Evolutionary conservation across 208 protist genomes (phyloP), one percentile per base, ranked within the genome.

Genomic region (Wallacemonas sp.): DNA sequence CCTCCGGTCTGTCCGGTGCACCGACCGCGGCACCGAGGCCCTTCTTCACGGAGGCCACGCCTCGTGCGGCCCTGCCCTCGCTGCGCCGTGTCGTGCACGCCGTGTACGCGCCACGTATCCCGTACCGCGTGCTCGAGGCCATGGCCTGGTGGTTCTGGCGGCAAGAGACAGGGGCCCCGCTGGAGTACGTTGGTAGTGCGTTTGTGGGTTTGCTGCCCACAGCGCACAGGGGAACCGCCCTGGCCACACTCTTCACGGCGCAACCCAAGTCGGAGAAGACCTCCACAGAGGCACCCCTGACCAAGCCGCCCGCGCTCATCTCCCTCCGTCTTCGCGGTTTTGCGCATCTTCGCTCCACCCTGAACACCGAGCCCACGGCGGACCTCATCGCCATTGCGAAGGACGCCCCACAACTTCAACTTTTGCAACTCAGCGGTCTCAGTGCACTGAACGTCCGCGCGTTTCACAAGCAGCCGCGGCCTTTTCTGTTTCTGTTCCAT

Each of bases 121-220:
- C 52, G 31, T 39, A 41, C 28, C 7, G 7, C 29, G 3, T 59
- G 8, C 32, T 59, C 8, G 52, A 36, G 25, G 52, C 52, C 0
- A 59, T 59, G 52, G 52, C 31, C n/a, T 59, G 52, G 52, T 59
- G 52, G 52, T 23, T 59, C 18, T 59, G 52, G 52, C 52, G 52
- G 16, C 52, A 25, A 10, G 36, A 25, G 11, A 59, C 52, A 29
- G 3, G 3, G 31, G n/a, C 22, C 5, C 52, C 52, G 31, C 52
- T 59, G 16, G 52, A 59, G 31, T 59, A 44, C 32, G 28, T 59
- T 41, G 52, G 52, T 10, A 59, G 52, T 26, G 52, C 52, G 3
- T 59, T 59, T 25, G 29, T 59, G 5, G 52, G 52, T 0, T 4
- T 11, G 8, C n/a, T 59, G 18, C 52, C 52, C 18, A 29, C 20